Conservation (phyloP, 2,329 filamentous ascomycete species). For the Purpureocillium takamizusanense region DNA sequence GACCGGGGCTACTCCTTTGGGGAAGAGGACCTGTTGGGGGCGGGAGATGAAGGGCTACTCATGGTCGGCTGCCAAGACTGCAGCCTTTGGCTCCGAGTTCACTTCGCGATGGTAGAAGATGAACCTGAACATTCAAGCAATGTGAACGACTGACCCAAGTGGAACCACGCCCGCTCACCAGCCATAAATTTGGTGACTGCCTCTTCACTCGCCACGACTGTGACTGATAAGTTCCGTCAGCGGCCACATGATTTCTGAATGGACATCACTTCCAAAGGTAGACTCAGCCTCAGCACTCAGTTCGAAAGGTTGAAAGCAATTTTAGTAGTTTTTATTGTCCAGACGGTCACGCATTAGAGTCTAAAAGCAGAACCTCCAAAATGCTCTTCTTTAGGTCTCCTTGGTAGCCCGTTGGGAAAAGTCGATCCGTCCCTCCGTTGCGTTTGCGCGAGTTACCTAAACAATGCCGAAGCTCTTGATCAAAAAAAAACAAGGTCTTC, state of each 20-base stretch:
- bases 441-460: conserved; percentile 36
- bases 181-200: neutral
- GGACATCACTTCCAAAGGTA: no score
- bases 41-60: conserved; percentile 47
- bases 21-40: conserved; percentile 52
- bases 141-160: conserved; percentile 12
- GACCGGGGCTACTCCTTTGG: conserved; percentile 47
- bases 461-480: conserved; percentile 37
- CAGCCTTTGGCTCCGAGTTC: conserved; percentile 56
- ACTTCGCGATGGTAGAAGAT: conserved; percentile 47
- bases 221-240: no score
- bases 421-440: conserved; percentile 23
- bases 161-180: neutral
- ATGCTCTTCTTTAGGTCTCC: conserved; percentile 35
- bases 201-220: no score
- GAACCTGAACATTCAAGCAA: conserved; percentile 11
- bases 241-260: no score
- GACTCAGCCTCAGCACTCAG: no score
- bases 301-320: conserved; percentile 27
- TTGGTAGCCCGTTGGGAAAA: conserved; percentile 27
- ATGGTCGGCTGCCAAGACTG: conserved; percentile 59
- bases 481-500: conserved; percentile 45
- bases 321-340: conserved; percentile 46
- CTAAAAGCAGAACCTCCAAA: conserved; percentile 44
- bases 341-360: conserved; percentile 48